Conservation (phyloP, 2,329 filamentous ascomycete genomes). For the Helminthosporium solani region DNA sequence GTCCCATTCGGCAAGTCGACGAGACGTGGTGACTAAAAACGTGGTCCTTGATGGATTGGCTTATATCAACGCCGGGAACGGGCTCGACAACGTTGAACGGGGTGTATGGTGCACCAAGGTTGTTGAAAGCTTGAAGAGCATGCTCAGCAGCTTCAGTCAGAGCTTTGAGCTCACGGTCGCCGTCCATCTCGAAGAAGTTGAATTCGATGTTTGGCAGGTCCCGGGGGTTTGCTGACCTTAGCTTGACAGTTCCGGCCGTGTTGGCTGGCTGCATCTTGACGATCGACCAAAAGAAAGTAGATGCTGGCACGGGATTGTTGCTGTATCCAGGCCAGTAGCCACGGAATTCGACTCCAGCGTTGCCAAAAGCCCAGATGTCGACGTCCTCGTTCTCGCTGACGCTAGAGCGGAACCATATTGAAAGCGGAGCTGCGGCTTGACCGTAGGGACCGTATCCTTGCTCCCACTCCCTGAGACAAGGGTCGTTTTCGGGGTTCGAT, state of each 20-base stretch:
- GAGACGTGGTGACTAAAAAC: constrained; percentile 57
- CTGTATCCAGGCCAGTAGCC: constrained; percentile 51
- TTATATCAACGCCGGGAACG: background rate
- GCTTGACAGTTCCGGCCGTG: constrained; percentile 57
- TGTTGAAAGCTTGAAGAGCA: background rate
- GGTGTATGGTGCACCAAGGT: background rate
- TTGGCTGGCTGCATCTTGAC: constrained; percentile 62
- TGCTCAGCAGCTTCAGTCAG: background rate
- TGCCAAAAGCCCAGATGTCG: constrained; percentile 9
- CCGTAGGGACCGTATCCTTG: constrained; percentile 38
- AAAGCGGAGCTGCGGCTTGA: background rate
- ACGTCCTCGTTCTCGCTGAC: constrained; percentile 6
- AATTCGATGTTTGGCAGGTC: constrained; percentile 57
- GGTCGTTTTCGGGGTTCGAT: too few species aligned
- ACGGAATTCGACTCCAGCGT: constrained; percentile 15
- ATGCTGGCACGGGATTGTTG: constrained; percentile 31
- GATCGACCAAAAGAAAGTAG: constrained; percentile 43
- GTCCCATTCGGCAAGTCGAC: constrained; percentile 57
- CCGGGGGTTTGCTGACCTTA: constrained; percentile 59
- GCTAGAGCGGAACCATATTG: constrained; percentile 37
- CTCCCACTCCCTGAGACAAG: constrained; percentile 36
- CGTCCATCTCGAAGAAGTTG: constrained; percentile 4
- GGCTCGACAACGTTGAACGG: background rate
- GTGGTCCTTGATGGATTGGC: constrained; percentile 14
- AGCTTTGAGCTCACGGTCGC: constrained; percentile 2